These are phyloP conservation scores for Teratosphaeria gauchensis DNA, from an alignment of 2,329 filamentous ascomycete genomes.

Conservation along the genomic window DNA sequence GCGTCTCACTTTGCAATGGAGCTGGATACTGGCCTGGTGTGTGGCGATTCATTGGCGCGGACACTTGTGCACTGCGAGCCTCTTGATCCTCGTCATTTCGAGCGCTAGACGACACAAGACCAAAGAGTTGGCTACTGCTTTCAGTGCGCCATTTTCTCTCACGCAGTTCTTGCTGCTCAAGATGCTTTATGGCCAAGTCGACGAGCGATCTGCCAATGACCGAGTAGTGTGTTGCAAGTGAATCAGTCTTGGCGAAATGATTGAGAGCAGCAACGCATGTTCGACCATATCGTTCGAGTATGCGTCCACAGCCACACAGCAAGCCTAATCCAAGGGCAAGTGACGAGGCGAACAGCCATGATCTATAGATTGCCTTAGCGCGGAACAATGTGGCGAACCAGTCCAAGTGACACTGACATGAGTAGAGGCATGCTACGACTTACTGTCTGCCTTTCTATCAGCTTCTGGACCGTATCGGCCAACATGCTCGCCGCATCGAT, in stretches of 20 bases:
- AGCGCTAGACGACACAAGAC: slow-evolving; percentile 8
- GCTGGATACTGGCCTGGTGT: background rate
- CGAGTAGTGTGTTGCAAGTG: slow-evolving; percentile 22
- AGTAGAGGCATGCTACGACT: slow-evolving; percentile 14
- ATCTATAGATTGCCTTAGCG: slow-evolving; percentile 7
- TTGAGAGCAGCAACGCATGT: slow-evolving; percentile 15
- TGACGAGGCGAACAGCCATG: slow-evolving; percentile 23
- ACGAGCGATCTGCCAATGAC: slow-evolving; percentile 17
- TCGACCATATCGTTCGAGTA: slow-evolving; percentile 14
- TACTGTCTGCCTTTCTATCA: slow-evolving; percentile 10
- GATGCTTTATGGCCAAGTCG: slow-evolving; percentile 11
- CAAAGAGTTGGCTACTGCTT: slow-evolving; percentile 22
- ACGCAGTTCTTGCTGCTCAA: slow-evolving; percentile 13
- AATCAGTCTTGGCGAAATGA: slow-evolving; percentile 19
- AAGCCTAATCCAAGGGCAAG: slow-evolving; percentile 20
- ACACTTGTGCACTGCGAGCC: background rate
- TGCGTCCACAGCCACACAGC: slow-evolving; percentile 16
- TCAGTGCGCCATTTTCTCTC: slow-evolving; percentile 13
- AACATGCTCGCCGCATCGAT: slow-evolving; percentile 20
- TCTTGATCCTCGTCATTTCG: background rate
- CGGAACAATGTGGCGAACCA: background rate
- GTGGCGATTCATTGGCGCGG: background rate
- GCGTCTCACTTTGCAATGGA: background rate
- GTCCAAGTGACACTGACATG: slow-evolving; percentile 9
- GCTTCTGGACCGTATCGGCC: slow-evolving; percentile 14